Evolutionary conservation across 2,329 filamentous ascomycete species (phyloP).

Genomic region (Paracamarosporium sp.): DNA sequence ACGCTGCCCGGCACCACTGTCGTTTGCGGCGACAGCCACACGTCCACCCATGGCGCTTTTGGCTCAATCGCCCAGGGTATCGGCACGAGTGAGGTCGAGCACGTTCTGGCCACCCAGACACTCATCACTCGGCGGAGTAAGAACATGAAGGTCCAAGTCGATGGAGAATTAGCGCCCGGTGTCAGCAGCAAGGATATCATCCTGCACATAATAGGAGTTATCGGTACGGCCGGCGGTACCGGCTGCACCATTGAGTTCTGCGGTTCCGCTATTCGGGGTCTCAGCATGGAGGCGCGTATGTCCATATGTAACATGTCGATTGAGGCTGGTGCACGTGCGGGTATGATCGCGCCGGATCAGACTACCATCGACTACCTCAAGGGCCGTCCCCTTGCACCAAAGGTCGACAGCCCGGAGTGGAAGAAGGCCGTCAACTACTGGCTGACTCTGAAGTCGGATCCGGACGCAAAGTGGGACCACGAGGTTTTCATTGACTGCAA

Average conservation of each 20-base stretch:
- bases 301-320: constrained; percentile 99
- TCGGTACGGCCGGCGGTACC: constrained; percentile 94
- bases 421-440: constrained; percentile 87
- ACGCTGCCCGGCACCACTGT: constrained; percentile 96
- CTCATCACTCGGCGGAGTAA: constrained; percentile 94
- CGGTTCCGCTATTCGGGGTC: constrained; percentile 84
- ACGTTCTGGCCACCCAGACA: constrained; percentile 95
- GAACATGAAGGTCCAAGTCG: constrained; percentile 97
- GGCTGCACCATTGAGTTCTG: constrained; percentile 97
- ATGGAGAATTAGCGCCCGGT: constrained; percentile 86
- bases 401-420: constrained; percentile 85
- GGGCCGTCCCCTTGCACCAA: constrained; percentile 85
- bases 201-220: constrained; percentile 88
- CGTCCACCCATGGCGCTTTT: constrained; percentile 96
- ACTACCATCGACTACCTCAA: constrained; percentile 95
- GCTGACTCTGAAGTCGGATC: constrained; percentile 83
- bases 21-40: constrained; percentile 97
- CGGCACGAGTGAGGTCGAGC: constrained; percentile 97
- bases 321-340: constrained; percentile 91
- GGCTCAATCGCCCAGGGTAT: constrained; percentile 95
- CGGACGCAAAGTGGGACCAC: constrained; percentile 86
- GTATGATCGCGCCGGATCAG: constrained; percentile 96
- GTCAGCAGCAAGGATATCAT: constrained; percentile 97
- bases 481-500: constrained; percentile 90
- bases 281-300: constrained; percentile 98